phyloP scores from a whole-genome alignment of 768 basidiomycete species.

The Naganishia friedmannii region DNA sequence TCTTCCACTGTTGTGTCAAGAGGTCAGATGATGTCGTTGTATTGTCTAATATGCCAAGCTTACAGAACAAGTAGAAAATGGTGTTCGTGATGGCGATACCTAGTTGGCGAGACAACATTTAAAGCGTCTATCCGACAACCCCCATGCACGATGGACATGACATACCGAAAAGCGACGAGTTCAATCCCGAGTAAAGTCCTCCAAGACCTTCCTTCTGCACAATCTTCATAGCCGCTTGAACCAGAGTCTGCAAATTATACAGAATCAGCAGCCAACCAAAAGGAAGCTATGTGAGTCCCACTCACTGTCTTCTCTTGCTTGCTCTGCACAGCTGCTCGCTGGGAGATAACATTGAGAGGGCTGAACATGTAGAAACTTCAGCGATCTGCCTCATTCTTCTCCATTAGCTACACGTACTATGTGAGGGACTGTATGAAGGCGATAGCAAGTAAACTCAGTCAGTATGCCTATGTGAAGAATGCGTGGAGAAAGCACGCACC shows the following conservation, averaged over 20 bases:
- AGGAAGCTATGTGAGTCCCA: neutral
- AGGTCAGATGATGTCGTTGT: neutral
- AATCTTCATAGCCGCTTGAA: constrained; percentile 60
- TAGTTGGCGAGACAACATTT: constrained; percentile 1
- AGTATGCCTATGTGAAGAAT: neutral
- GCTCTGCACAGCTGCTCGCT: constrained; percentile 85
- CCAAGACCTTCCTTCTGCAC: constrained; percentile 77
- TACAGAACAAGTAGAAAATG: constrained; percentile 68
- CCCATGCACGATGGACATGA: neutral
- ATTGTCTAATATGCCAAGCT: constrained; percentile 17
- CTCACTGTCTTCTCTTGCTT: constrained; percentile 72
- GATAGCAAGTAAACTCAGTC: neutral
- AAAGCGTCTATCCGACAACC: neutral
- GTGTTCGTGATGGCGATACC: constrained; percentile 91
- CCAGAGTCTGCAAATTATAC: neutral
- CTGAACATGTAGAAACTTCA: constrained; percentile 53
- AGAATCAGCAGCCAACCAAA: neutral
- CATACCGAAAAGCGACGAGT: constrained; percentile 65
- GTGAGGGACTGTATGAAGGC: constrained; percentile 45
- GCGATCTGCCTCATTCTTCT: no score
- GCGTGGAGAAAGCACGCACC: constrained; percentile 47
- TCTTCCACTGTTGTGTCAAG: constrained; percentile 48
- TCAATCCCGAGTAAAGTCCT: constrained; percentile 83
- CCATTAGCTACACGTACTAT: constrained; percentile 38
- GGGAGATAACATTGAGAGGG: constrained; percentile 87